Evolutionary conservation across 768 basidiomycete species (phyloP).

Genomic region (Leccinum longicurvipes): DNA sequence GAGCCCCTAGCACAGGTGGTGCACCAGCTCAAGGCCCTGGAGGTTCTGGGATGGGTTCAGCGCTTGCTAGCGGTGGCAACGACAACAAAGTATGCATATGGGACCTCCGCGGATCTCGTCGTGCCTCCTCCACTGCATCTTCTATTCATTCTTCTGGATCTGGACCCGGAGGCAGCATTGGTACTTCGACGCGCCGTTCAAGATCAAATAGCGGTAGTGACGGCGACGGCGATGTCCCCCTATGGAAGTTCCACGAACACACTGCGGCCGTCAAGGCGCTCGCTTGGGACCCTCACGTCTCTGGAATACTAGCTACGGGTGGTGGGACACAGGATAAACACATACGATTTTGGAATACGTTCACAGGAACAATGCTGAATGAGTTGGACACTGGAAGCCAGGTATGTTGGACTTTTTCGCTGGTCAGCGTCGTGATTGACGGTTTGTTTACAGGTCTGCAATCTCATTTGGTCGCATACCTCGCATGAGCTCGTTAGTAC

Average conservation of each 20-base stretch:
- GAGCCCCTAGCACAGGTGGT: conserved; percentile 20
- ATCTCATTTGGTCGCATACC: conserved; percentile 92
- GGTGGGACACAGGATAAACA: conserved; percentile 99
- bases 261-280: conserved; percentile 97
- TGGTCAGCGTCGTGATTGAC: conserved; percentile 3
- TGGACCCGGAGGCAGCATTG: conserved; percentile 28
- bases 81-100: conserved; percentile 99
- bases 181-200: conserved; percentile 19
- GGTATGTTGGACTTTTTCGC: conserved; percentile 38
- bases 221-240: conserved; percentile 52
- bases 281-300: conserved; percentile 95
- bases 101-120: conserved; percentile 73
- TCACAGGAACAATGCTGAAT: conserved; percentile 78
- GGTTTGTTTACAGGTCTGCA: conserved; percentile 71
- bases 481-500: conserved; percentile 98
- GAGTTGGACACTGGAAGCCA: conserved; percentile 95
- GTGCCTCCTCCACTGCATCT: conserved; percentile 26
- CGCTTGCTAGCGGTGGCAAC: conserved; percentile 91
- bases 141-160: conserved; percentile 27
- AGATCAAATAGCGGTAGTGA: conserved; percentile 29
- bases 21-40: conserved; percentile 26
- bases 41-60: conserved; percentile 41
- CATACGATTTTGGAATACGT: conserved; percentile 95
- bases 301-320: conserved; percentile 88
- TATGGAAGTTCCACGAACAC: conserved; percentile 96